A percentile compares a stretch with the other conserved stretches of the same genome.
These are phyloP conservation scores for Cylindrotheca fusiformis DNA, from an alignment of 108 stramenopile species.

Conservation along the genomic window DNA sequence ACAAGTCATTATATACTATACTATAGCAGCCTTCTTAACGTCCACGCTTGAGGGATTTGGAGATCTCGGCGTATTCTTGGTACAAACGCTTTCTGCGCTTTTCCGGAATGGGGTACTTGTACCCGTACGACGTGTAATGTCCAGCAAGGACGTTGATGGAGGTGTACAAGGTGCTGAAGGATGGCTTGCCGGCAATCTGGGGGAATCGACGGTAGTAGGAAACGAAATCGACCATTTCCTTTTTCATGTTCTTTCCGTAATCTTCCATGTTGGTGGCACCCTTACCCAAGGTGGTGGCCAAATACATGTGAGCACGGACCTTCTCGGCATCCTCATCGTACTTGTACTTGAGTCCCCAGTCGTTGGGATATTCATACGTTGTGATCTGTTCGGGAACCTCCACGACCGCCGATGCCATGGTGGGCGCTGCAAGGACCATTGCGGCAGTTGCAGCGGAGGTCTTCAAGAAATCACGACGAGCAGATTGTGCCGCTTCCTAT, in stretches of 20 bases:
- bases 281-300: conserved; percentile 86
- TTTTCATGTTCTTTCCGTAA: conserved; percentile 91
- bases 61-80: conserved; percentile 95
- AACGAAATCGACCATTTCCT: conserved; percentile 98
- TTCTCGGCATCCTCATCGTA: conserved; percentile 91
- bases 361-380: conserved; percentile 67
- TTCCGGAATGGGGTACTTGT: conserved; percentile 97
- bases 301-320: conserved; percentile 90
- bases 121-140: conserved; percentile 96
- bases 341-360: conserved; percentile 89
- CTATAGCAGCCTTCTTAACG: conserved; percentile 62
- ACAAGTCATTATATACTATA: not conserved
- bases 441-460: conserved; percentile 47
- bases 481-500: conserved; percentile 11
- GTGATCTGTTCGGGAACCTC: conserved; percentile 75
- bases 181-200: conserved; percentile 92
- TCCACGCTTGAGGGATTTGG: conserved; percentile 82
- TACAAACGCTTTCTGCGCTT: conserved; percentile 97
- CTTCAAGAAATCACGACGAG: conserved; percentile 74
- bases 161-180: conserved; percentile 94
- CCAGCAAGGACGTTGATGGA: conserved; percentile 95
- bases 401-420: conserved; percentile 58
- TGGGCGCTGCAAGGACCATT: conserved; percentile 40
- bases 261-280: conserved; percentile 88
- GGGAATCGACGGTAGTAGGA: conserved; percentile 89